Evolutionary conservation across 2,329 filamentous ascomycete genomes (phyloP), one percentile per base, ranked within the genome.

Genomic region (Leptographium radiaticola): DNA sequence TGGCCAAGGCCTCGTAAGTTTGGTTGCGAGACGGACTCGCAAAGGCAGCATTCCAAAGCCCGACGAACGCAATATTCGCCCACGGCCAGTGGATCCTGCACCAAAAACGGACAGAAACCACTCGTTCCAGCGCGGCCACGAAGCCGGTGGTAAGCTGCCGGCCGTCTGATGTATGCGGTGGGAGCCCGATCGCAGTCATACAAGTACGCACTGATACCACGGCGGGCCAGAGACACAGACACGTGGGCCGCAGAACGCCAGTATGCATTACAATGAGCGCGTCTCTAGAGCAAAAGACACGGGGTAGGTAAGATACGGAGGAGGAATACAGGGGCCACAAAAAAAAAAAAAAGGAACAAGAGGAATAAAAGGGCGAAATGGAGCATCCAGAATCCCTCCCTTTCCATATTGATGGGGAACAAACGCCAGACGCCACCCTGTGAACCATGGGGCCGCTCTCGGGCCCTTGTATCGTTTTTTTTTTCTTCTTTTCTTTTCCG

Each of bases 381-480:
- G n/a, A n/a, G n/a, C n/a, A n/a, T 11, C 16, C 13, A 18, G 40
- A 25, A 25, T 20, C 18, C 40, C 40, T 25, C 42, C 42, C 20
- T 18, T 18, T 11, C 16, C 40, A 11, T 10, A 4, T 18, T 20
- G 34, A 31, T 9, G 34, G 31, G 31, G 38, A 33, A 40, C 20
- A 40, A 47, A 50, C 48, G 48, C 48, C 48, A 50, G 48, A 50
- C 48, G 38, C 48, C 48, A 49, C 18, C 34, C 34, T 15, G 43
- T 45, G 43, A 10, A 30, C 25, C 25, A 25, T 25, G 25, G 25
- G 25, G 25, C 25, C 25, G n/a, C 25, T 2, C 25, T 25, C 25
- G 25, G 25, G 25, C 25, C 25, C 25, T 25, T 25, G 25, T 25
- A 25, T 25, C 25, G 2, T 25, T 25, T 36, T 13, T 9, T 16